These are phyloP conservation scores for Botrytis deweyae DNA, from an alignment of 2,329 filamentous ascomycete species.

Conservation along the genomic window DNA sequence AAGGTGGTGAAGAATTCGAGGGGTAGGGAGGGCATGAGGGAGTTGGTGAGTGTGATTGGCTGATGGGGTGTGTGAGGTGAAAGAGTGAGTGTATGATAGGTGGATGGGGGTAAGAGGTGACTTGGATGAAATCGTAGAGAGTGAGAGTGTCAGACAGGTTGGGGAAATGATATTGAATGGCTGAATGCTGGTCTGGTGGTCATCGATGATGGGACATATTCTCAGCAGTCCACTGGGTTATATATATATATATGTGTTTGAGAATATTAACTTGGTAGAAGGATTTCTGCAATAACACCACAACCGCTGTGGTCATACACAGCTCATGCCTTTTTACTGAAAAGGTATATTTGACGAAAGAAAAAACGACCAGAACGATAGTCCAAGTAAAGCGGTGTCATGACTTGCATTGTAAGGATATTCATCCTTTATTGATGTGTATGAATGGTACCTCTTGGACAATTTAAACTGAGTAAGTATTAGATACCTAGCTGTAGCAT, in stretches of 20 bases:
- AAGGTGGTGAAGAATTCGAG: background rate
- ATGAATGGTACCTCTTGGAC: background rate
- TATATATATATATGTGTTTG: background rate
- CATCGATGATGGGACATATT: background rate
- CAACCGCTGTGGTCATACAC: background rate
- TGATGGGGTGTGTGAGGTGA: background rate
- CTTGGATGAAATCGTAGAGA: background rate
- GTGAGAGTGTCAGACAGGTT: background rate
- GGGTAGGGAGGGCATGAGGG: background rate
- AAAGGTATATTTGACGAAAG: background rate
- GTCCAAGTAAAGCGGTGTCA: background rate
- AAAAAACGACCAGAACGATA: background rate
- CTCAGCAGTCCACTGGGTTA: background rate
- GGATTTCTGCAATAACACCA: background rate
- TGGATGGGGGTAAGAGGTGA: background rate
- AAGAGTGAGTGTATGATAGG: background rate
- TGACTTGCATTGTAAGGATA: background rate
- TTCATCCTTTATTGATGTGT: background rate
- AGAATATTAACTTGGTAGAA: background rate
- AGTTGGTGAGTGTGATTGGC: background rate
- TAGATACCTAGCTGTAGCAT: background rate
- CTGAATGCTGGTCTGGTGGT: background rate
- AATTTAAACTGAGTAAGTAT: background rate
- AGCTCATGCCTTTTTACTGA: background rate
- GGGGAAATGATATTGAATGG: background rate